Evolutionary conservation across 2,329 filamentous ascomycete species (phyloP), one percentile per base, ranked within the genome.

Genomic region (Dactylellina drechsleri): DNA sequence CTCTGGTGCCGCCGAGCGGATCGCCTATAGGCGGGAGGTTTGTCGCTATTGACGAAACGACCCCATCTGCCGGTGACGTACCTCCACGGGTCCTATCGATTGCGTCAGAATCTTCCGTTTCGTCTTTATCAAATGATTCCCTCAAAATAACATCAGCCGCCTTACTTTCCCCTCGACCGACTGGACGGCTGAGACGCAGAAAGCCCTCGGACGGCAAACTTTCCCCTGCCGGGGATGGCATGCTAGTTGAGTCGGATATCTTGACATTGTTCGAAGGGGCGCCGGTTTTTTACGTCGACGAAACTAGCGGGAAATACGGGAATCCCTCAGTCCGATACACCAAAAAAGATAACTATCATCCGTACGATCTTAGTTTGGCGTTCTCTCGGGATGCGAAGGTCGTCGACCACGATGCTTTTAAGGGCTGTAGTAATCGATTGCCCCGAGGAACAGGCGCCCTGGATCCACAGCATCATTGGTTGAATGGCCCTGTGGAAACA

Each of bases 401-500:
- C 20, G 52, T 74, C 28, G 62, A 67, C 7, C 70, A 74, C 28
- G 50, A 67, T n/a, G 70, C 62, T 20, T 74, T 62, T 20, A 23
- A 41, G 7, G 50, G 52, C 4, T 74, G 45, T 58, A 67, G 50
- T 47, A 74, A 74, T 49, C 41, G 58, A 23, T n/a, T 36, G 4
- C 18, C 40, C 15, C 43, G 36, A 10, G 57, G 36, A 12, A 23
- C 16, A 36, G 16, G 15, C 4, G 2, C 31, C 5, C 6, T 43
- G 28, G 62, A 66, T 18, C 58, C 57, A 5, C 57, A 74, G 12
- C 70, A 74, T 13, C 70, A 74, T 54, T 74, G 62, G 70, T 41
- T 74, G 2, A 66, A 26, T 12, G 52, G 75, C 23, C 66, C 49
- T 5, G 50, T 16, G 6, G 78, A 79, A 60, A 77, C 77, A n/a